These are phyloP conservation scores for Alternaria ventricosa DNA, from an alignment of 2,329 filamentous ascomycete genomes.

Conservation along the genomic window DNA sequence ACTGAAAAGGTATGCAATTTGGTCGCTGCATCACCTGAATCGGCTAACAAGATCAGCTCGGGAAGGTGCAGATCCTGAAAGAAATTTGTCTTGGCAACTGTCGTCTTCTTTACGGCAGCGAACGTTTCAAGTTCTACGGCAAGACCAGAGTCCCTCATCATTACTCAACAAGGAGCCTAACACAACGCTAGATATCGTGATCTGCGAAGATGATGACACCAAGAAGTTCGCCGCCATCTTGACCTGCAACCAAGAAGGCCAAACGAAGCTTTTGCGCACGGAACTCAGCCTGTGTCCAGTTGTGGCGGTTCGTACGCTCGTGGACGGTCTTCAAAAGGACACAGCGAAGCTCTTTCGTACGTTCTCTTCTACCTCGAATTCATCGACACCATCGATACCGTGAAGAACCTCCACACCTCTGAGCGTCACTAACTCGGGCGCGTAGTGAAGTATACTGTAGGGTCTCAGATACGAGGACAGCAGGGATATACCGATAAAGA, in stretches of 20 bases:
- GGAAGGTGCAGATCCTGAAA: slow-evolving; percentile 49
- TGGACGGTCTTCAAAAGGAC: slow-evolving; percentile 30
- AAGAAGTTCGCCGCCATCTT: slow-evolving; percentile 91
- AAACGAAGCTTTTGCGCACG: slow-evolving; percentile 74
- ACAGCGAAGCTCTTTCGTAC: slow-evolving; percentile 28
- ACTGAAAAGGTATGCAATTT: slow-evolving; percentile 2
- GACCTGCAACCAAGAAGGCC: slow-evolving; percentile 79
- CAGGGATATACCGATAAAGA: slow-evolving; percentile 17
- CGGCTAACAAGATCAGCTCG: slow-evolving; percentile 63
- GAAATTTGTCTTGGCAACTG: slow-evolving; percentile 29
- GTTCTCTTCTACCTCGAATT: background rate
- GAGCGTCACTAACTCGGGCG: background rate
- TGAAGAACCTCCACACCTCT: background rate
- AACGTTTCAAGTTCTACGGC: slow-evolving; percentile 34
- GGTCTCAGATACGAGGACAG: slow-evolving; percentile 23
- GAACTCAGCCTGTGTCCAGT: slow-evolving; percentile 79
- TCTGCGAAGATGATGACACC: slow-evolving; percentile 12
- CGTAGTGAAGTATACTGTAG: slow-evolving; percentile 26
- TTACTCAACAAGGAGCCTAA: background rate
- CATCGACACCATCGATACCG: too few species aligned
- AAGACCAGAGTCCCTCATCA: background rate
- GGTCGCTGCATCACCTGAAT: background rate
- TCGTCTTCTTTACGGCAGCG: slow-evolving; percentile 37
- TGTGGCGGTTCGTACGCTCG: slow-evolving; percentile 49
- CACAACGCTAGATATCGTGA: slow-evolving; percentile 22